Evolutionary conservation across 2,329 filamentous ascomycete species (phyloP), one percentile per base, ranked within the genome.

Genomic region (Phialophora expanda): DNA sequence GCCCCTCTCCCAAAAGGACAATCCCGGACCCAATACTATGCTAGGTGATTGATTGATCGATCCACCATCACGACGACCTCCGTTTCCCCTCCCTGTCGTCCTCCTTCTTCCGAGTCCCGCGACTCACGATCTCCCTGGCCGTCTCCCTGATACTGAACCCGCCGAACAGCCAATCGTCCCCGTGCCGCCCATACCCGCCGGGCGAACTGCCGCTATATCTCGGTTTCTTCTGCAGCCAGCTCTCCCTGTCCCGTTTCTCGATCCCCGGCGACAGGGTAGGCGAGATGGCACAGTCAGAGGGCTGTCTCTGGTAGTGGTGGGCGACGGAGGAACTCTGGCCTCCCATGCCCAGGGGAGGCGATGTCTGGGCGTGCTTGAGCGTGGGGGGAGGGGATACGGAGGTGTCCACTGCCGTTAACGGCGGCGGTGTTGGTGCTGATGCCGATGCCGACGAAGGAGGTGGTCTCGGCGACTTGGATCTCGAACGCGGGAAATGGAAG

Each of bases 81-180:
- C 61, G 11, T n/a, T 9, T 14, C 4, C 38, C 24, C 9, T 50
- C 41, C 9, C 26, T 22, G 24, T 62, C 58, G 24, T 58, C 63
- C 38, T 56, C 63, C 32, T 57, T 61, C 41, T 26, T 65, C 24
- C 62, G 44, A 8, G 32, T 24, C 50, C 38, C 34, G 1, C 62
- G 56, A 44, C 20, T 14, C 5, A 61, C 51, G 59, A 69, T 65
- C 64, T 65, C 63, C 64, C 65, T 64, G 26, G 81, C 78, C 6
- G 80, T 80, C 38, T 81, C 79, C 4, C 77, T 77, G 3, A 84
- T 73, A 69, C 80, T 82, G 71, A 83, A 81, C 1, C 81, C 79
- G 22, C 78, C 78, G 65, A 84, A 84, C 4, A 84, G 75, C 82
- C 82, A 84, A 61, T 83, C 80, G 62, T 84, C 83, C 20, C 78